These are phyloP conservation scores for Pseudonitzschia multistriata DNA, from an alignment of 108 stramenopile species.

Conservation along the genomic window DNA sequence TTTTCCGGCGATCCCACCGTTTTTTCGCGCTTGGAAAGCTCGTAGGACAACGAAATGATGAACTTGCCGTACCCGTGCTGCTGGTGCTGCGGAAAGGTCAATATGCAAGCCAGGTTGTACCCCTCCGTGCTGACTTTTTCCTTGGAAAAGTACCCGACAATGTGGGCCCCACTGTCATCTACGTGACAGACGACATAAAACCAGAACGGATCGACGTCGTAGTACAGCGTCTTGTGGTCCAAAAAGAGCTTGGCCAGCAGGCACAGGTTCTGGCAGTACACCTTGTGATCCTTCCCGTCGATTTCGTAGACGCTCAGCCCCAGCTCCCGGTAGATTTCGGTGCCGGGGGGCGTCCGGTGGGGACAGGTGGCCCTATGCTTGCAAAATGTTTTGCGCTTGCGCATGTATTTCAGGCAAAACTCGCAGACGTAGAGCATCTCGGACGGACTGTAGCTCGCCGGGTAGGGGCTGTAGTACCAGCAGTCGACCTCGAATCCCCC, in stretches of 20 bases:
- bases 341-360: constrained; percentile 88
- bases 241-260: constrained; percentile 98
- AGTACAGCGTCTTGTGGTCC: constrained; percentile 99
- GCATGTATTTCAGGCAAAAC: constrained; percentile 95
- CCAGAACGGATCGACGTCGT: constrained; percentile 97
- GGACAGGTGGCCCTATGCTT: constrained; percentile 68
- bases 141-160: constrained; percentile 98
- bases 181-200: constrained; percentile 96
- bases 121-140: constrained; percentile 90
- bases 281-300: constrained; percentile 76
- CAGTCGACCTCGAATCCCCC: constrained; percentile 89
- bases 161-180: constrained; percentile 67
- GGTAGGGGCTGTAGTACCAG: constrained; percentile 99
- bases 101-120: constrained; percentile 98
- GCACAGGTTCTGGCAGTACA: constrained; percentile 98
- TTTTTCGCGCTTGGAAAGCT: constrained; percentile 83
- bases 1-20: constrained; percentile 97
- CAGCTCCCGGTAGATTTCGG: constrained; percentile 90
- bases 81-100: constrained; percentile 98
- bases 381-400: constrained; percentile 65
- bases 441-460: constrained; percentile 76
- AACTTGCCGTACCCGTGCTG: constrained; percentile 98
- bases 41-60: constrained; percentile 95
- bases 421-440: constrained; percentile 96
- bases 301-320: constrained; percentile 74